These are phyloP conservation scores for Chaetomidium leptoderma DNA, from an alignment of 495 filamentous ascomycete species.

Conservation along the genomic window DNA sequence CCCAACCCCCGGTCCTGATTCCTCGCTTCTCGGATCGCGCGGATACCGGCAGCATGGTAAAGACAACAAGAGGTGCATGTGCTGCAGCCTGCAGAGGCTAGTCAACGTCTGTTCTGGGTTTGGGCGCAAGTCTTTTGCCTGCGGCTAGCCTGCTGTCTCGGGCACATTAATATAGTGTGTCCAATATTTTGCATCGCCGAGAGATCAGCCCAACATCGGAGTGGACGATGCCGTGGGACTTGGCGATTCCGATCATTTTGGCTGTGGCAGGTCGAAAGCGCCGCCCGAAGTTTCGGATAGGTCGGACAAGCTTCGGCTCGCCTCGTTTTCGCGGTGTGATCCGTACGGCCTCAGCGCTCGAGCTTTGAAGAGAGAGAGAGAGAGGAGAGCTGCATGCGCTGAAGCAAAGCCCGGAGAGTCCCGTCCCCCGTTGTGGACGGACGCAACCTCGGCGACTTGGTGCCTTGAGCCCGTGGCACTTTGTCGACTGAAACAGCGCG, in stretches of 20 bases:
- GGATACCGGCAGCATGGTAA: slow-evolving; percentile 13
- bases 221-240: slow-evolving; percentile 9
- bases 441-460: slow-evolving; percentile 11
- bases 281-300: not conserved
- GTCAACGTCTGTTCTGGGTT: not conserved
- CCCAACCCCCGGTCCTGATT: not conserved
- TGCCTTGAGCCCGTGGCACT: slow-evolving; percentile 13
- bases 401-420: not conserved
- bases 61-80: not conserved
- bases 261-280: not conserved
- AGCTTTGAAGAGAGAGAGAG: not conserved
- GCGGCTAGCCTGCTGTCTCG: slow-evolving; percentile 8
- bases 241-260: slow-evolving; percentile 8
- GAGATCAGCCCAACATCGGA: not conserved
- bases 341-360: not conserved
- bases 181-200: not conserved
- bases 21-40: slow-evolving; percentile 6
- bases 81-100: not conserved
- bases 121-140: not conserved
- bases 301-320: slow-evolving; percentile 16
- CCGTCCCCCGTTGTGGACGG: slow-evolving; percentile 3
- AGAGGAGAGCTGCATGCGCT: slow-evolving; percentile 1
- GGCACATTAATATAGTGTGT: slow-evolving; percentile 8
- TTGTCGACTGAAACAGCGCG: slow-evolving; percentile 6
- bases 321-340: not conserved